Evolutionary conservation across 352 stramenopile genomes (phyloP), one percentile per base, ranked within the genome.

Genomic region (Globisporangium middletonii): DNA sequence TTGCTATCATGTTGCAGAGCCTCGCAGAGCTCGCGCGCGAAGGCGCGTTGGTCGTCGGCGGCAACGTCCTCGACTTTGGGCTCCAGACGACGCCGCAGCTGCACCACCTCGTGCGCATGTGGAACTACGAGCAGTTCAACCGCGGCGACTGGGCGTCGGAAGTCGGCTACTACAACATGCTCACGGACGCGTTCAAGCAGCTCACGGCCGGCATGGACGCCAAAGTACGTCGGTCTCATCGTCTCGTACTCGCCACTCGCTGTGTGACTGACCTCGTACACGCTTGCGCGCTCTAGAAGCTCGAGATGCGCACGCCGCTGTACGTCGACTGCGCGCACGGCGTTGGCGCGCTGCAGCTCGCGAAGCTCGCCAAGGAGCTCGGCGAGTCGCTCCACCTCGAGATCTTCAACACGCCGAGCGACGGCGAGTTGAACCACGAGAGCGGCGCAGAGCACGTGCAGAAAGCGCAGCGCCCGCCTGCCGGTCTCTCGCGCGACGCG

Each of bases 371-470:
- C 26, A 92, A 92, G 72, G 82, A 91, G 35, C 60, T 92, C 35
- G 76, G 79, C 54, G 83, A 93, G 41, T 84, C 80, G 52, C 77
- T 95, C 30, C 82, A 86, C 64, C 50, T 96, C 3, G 83, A 93
- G 69, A 87, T 92, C 53, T 63, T 86, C 61, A 90, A 92, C 73
- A 79, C 76, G 53, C 83, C 85, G 19, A 75, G 53, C 35, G 78
- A 96, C 63, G 92, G 89, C 45, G 86, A 94, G 43, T 68, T 99
- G 11, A 99, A 99, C 79, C 77, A 97, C 52, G 79, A 88, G 44
- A 99, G 96, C 71, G 97, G 97, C 52, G 96, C 96, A 11, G 97
- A 99, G 72, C 87, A 97, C 74, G 95, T 98, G 8, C 96, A 99
- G 71, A 99, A 98, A 71, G 78, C 92, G 62, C 83, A 88, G 61